phyloP scores from a whole-genome alignment of 176 grass and related monocot genomes.

The Carex pumila region DNA sequence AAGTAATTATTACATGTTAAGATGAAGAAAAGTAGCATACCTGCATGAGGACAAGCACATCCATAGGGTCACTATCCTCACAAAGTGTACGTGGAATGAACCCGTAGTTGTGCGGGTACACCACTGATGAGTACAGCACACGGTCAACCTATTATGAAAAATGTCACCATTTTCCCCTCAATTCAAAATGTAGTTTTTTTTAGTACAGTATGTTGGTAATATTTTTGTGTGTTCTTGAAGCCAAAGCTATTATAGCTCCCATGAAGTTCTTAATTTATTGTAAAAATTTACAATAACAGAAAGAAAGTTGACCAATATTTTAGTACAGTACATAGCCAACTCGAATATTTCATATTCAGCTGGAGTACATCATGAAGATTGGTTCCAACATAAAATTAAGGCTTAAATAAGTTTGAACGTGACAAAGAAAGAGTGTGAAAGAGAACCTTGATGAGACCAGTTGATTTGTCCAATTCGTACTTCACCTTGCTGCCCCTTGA shows the following conservation, averaged over 20 bases:
- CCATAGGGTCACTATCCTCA: conserved; percentile 88
- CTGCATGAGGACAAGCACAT: conserved; percentile 94
- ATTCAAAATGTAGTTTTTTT: neutral
- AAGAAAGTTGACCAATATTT: neutral
- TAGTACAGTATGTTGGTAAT: neutral
- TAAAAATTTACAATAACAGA: neutral
- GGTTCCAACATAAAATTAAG: neutral
- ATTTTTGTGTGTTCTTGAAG: neutral
- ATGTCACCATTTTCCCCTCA: neutral
- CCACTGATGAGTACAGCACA: conserved; percentile 95
- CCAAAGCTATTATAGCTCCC: neutral
- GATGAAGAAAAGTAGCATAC: conserved; percentile 26
- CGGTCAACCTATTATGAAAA: conserved; percentile 75
- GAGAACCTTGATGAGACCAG: conserved; percentile 83
- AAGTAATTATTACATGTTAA: neutral
- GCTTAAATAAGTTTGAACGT: neutral
- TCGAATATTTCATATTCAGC: neutral
- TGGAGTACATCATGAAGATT: neutral
- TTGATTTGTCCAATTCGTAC: conserved; percentile 82
- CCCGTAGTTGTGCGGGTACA: conserved; percentile 98
- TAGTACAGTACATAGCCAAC: neutral
- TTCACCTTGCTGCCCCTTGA: conserved; percentile 94
- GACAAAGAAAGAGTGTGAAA: neutral
- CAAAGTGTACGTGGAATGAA: conserved; percentile 93
- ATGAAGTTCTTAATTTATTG: neutral